Conservation (phyloP, 495 filamentous ascomycete genomes). For the Annulohypoxylon maeteangense region DNA sequence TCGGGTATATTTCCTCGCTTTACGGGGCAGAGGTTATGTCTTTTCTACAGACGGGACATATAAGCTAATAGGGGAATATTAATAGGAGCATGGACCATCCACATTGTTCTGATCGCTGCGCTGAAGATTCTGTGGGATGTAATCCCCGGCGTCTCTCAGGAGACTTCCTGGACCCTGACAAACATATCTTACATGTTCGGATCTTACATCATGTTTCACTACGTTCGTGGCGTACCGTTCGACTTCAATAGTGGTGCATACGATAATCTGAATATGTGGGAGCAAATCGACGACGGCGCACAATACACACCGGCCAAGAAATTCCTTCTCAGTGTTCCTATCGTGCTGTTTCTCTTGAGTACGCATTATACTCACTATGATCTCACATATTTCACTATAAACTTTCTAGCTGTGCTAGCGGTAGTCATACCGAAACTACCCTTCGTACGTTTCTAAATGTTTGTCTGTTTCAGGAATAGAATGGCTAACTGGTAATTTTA, state of each 20-base stretch:
- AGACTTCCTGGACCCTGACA: conserved; percentile 97
- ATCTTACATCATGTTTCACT: conserved; percentile 99
- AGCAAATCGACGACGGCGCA: conserved; percentile 99
- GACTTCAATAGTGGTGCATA: conserved; percentile 99
- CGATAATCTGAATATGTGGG: conserved; percentile 99
- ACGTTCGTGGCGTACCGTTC: conserved; percentile 96
- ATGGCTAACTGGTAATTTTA: conserved; percentile 24
- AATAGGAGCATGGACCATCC: conserved; percentile 95
- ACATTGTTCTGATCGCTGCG: conserved; percentile 86
- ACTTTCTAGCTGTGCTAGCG: conserved; percentile 87
- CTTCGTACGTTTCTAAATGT: conserved; percentile 69
- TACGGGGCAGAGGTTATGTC: neutral
- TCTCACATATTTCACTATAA: conserved; percentile 94
- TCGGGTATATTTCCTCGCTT: neutral
- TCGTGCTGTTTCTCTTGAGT: conserved; percentile 92
- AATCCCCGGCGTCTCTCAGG: conserved; percentile 92
- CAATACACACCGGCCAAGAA: conserved; percentile 99
- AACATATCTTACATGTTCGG: conserved; percentile 99
- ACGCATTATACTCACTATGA: conserved; percentile 99
- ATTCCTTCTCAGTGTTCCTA: conserved; percentile 92
- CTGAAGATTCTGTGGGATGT: conserved; percentile 97
- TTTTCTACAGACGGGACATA: neutral
- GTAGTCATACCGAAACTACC: conserved; percentile 97
- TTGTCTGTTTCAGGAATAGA: neutral
- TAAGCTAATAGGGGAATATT: conserved; percentile 11